Base-by-base conservation (phyloP, 345 rosid genomes). In the Euclidium syriacum region DNA sequence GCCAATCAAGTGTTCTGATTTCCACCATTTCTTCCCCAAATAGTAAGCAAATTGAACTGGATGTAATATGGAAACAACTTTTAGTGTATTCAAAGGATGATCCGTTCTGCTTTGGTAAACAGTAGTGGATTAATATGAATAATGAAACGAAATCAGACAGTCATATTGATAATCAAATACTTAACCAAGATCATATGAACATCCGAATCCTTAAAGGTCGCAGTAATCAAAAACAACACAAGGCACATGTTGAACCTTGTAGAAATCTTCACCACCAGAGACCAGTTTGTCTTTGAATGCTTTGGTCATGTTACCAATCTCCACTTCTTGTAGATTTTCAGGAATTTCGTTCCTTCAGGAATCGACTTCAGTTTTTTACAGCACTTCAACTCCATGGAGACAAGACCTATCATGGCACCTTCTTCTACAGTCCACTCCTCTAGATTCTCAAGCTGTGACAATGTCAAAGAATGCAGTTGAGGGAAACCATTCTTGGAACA, bases 211-310 rank as follows among this genome's bases (percentile, higher is more conserved):
- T 62, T 49, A 46, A 22, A 32, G 44, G 27, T 62, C 67, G 49
- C 67, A 62, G 15, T 62, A 10, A 43, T 65, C 56, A 49, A 68
- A 73, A 23, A 33, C 65, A 48, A 73, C 54, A 18, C 76, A 75
- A 41, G 85, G 77, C 9, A 78, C 75, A 52, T 73, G 80, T 53
- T 75, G 65, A 30, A 80, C 58, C 63, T 73, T 78, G 73, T 64
- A 64, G 66, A 73, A 73, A 56, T 75, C 80, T 36, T 77, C 80
- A 68, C 80, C 82, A 62, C 77, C 76, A 30, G 58, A 44, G 35
- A 58, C 72, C 10, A 80, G 51, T 44, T 71, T 66, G 1, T 43
- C 72, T 67, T 67, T 80, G 26, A 78, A 80, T 50, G 65, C 68
- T 25, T 69, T 75, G 14, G 73, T 71, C 85, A 78, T 80, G 44